These are phyloP conservation scores for Puccinia horiana DNA, from an alignment of 1,284 basidiomycete species.

Conservation along the genomic window DNA sequence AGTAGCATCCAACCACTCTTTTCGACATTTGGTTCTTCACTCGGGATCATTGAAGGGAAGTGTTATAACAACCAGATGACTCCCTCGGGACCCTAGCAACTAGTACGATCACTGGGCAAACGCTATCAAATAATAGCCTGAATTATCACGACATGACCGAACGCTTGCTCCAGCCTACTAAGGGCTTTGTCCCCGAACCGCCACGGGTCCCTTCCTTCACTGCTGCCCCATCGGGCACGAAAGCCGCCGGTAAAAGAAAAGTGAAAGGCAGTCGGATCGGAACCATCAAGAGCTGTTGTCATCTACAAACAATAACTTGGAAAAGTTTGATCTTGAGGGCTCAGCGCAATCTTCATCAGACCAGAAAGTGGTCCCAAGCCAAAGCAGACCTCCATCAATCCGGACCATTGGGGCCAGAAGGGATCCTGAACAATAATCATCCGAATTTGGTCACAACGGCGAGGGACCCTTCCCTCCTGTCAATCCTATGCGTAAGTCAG, in stretches of 20 bases:
- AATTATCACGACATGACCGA: not conserved
- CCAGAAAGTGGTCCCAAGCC: not conserved
- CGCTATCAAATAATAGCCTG: not conserved
- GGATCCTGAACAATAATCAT: not conserved
- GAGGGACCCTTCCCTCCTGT: not conserved
- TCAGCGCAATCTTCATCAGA: conserved; percentile 12
- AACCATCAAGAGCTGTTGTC: not conserved
- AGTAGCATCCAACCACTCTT: not conserved
- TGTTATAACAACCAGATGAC: conserved; percentile 9
- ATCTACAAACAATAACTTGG: not conserved
- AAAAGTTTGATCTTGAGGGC: not conserved
- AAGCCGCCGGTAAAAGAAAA: not conserved
- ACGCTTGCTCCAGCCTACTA: conserved; percentile 15
- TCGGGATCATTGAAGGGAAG: conserved; percentile 29
- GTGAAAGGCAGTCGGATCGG: conserved; percentile 15
- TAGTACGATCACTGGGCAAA: conserved; percentile 17
- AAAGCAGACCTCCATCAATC: conserved; percentile 11
- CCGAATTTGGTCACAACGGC: not conserved
- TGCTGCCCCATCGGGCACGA: not conserved
- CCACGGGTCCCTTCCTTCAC: conserved; percentile 23
- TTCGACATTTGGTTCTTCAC: conserved; percentile 1
- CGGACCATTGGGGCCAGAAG: conserved; percentile 17
- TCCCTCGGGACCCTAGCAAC: not conserved
- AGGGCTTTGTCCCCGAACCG: conserved; percentile 7
- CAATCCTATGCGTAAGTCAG: conserved; percentile 29